Evolutionary conservation across 2,329 filamentous ascomycete genomes (phyloP).

Genomic region (Stemphylium beticola): DNA sequence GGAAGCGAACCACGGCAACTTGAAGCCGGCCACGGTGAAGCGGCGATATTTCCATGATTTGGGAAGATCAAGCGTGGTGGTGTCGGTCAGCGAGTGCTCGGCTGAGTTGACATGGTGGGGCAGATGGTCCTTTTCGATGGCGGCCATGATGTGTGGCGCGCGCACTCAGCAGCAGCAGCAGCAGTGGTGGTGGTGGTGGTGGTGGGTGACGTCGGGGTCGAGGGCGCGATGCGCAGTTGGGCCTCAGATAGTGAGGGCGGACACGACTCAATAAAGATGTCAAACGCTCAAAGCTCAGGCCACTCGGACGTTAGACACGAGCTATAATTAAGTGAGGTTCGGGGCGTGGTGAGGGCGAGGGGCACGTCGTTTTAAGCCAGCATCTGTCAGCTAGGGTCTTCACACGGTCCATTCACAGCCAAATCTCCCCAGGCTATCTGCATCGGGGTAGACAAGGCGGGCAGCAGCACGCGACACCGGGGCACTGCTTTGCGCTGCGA

Average conservation of each 20-base stretch:
- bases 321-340: slow-evolving; percentile 22
- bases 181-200: neutral
- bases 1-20: slow-evolving; percentile 57
- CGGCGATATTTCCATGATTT: slow-evolving; percentile 57
- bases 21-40: slow-evolving; percentile 49
- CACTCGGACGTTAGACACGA: slow-evolving; percentile 10
- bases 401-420: slow-evolving; percentile 23
- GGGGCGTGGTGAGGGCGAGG: slow-evolving; percentile 27
- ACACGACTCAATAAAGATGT: slow-evolving; percentile 17
- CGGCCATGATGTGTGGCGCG: slow-evolving; percentile 30
- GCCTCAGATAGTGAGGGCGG: neutral
- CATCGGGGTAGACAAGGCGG: slow-evolving; percentile 20
- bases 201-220: neutral
- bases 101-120: slow-evolving; percentile 36
- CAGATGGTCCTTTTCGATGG: slow-evolving; percentile 30
- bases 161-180: neutral
- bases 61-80: slow-evolving; percentile 45
- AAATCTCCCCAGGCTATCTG: slow-evolving; percentile 22
- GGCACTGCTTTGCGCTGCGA: slow-evolving; percentile 18
- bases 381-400: slow-evolving; percentile 31
- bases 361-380: slow-evolving; percentile 34
- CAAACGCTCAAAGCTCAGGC: slow-evolving; percentile 17
- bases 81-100: slow-evolving; percentile 42
- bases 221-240: neutral
- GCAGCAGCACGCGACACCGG: slow-evolving; percentile 40